These are phyloP conservation scores for Bipolaris sorokiniana DNA, from an alignment of 2,329 filamentous ascomycete species.

Conservation along the genomic window DNA sequence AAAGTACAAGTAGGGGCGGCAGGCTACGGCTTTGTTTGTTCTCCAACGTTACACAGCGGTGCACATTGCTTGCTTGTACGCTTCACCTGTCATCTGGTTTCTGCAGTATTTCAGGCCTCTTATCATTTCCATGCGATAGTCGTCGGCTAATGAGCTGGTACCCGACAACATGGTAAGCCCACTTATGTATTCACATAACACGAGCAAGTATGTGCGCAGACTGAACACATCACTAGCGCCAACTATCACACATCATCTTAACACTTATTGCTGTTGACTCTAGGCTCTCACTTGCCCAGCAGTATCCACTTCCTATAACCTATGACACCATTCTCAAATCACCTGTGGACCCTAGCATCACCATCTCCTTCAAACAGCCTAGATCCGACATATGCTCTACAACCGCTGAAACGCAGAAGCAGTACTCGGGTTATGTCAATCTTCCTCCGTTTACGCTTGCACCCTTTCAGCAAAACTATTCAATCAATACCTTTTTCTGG, in stretches of 20 bases:
- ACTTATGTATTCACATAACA: not conserved
- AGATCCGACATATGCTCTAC: slow-evolving; percentile 68
- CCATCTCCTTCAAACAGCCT: slow-evolving; percentile 70
- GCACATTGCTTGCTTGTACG: slow-evolving; percentile 1
- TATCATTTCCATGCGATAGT: slow-evolving; percentile 24
- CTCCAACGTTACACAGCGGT: not conserved
- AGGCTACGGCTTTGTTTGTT: not conserved
- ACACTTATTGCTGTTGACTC: slow-evolving; percentile 16
- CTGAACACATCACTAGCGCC: slow-evolving; percentile 3
- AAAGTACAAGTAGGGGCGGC: slow-evolving; percentile 3
- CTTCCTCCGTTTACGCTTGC: slow-evolving; percentile 60
- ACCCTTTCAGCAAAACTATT: slow-evolving; percentile 59
- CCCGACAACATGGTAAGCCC: slow-evolving; percentile 11
- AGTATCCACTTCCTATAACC: slow-evolving; percentile 48
- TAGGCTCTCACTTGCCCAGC: slow-evolving; percentile 45
- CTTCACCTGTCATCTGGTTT: not conserved
- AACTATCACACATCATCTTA: slow-evolving; percentile 21
- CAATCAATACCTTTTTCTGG: slow-evolving; percentile 69
- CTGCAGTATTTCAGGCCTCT: slow-evolving; percentile 5
- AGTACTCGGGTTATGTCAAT: slow-evolving; percentile 70
- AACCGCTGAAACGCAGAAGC: slow-evolving; percentile 68
- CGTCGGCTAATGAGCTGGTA: slow-evolving; percentile 8
- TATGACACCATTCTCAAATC: slow-evolving; percentile 64
- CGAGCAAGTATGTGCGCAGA: not conserved
- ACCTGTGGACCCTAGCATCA: slow-evolving; percentile 67